phyloP scores from a whole-genome alignment of 2,329 filamentous ascomycete genomes.

The Botrytis elliptica region DNA sequence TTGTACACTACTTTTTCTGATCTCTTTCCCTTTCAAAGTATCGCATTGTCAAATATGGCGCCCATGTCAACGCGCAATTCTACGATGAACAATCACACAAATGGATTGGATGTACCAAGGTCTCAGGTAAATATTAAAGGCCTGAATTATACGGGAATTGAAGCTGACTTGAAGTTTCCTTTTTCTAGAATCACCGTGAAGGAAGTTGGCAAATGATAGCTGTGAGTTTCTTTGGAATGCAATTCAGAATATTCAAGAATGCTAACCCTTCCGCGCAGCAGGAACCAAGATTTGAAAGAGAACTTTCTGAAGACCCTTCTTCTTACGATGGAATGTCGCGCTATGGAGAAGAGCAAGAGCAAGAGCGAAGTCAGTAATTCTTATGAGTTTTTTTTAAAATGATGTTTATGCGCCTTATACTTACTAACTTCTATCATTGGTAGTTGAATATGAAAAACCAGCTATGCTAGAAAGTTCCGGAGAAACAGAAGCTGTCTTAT shows the following conservation, averaged over 20 bases:
- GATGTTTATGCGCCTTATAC: neutral
- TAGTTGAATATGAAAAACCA: constrained; percentile 30
- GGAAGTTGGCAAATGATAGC: constrained; percentile 37
- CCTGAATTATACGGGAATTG: neutral
- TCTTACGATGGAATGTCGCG: constrained; percentile 38
- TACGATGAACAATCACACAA: constrained; percentile 28
- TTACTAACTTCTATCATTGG: neutral
- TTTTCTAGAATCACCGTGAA: constrained; percentile 35
- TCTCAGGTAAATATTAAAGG: constrained; percentile 19
- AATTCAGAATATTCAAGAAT: neutral
- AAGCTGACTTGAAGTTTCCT: constrained; percentile 25
- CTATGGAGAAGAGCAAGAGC: constrained; percentile 32
- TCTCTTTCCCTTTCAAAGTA: neutral
- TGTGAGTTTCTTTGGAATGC: constrained; percentile 28
- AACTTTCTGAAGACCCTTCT: constrained; percentile 37
- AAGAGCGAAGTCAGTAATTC: constrained; percentile 32
- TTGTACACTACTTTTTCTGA: neutral
- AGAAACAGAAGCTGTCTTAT: constrained; percentile 50
- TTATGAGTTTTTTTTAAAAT: neutral
- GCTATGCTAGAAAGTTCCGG: constrained; percentile 38
- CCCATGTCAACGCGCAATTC: constrained; percentile 35
- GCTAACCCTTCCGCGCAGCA: constrained; percentile 24
- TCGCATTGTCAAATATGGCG: constrained; percentile 32
- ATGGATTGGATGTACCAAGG: constrained; percentile 24
- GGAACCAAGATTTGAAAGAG: constrained; percentile 35